A percentile compares a stretch with the other conserved stretches of the same genome.
Conservation (phyloP, 495 filamentous ascomycete genomes). For the Elasticomyces elasticus region DNA sequence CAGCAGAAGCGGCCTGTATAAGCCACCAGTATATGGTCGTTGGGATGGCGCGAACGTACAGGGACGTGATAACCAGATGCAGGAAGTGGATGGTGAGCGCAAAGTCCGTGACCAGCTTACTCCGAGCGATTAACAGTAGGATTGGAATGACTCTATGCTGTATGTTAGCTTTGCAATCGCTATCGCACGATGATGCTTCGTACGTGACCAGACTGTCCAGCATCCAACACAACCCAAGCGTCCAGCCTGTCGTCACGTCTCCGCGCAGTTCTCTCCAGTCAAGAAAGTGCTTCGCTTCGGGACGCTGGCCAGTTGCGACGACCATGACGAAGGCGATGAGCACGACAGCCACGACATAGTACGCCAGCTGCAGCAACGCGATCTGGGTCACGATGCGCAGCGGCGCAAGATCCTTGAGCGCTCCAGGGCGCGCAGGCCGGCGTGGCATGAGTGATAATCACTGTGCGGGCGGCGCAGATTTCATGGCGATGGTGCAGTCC, state of each 20-base stretch:
- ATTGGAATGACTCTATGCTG: constrained; percentile 59
- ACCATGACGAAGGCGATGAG: constrained; percentile 83
- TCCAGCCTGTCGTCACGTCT: constrained; percentile 89
- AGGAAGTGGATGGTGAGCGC: constrained; percentile 79
- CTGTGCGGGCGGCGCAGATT: too few relatives aligned
- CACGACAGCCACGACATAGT: constrained; percentile 63
- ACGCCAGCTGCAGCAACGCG: constrained; percentile 68
- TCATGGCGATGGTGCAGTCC: too few relatives aligned
- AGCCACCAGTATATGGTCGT: constrained; percentile 78
- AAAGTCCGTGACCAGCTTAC: constrained; percentile 89
- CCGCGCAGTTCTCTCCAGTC: constrained; percentile 74
- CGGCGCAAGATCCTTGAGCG: constrained; percentile 70
- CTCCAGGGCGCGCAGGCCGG: constrained; percentile 67
- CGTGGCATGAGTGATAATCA: too few relatives aligned
- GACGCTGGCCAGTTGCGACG: constrained; percentile 58
- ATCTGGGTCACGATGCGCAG: constrained; percentile 83
- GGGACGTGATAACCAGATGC: constrained; percentile 63
- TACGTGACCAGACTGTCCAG: constrained; percentile 68
- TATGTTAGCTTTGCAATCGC: constrained; percentile 16
- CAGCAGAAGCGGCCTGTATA: constrained; percentile 58
- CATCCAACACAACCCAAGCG: constrained; percentile 78
- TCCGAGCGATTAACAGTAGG: constrained; percentile 68
- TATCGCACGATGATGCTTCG: constrained; percentile 13
- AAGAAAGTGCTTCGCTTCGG: constrained; percentile 62
- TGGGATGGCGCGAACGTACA: constrained; percentile 70